Evolutionary conservation across 257 asterid genomes (phyloP).

Genomic region (Scutellaria galericulata): DNA sequence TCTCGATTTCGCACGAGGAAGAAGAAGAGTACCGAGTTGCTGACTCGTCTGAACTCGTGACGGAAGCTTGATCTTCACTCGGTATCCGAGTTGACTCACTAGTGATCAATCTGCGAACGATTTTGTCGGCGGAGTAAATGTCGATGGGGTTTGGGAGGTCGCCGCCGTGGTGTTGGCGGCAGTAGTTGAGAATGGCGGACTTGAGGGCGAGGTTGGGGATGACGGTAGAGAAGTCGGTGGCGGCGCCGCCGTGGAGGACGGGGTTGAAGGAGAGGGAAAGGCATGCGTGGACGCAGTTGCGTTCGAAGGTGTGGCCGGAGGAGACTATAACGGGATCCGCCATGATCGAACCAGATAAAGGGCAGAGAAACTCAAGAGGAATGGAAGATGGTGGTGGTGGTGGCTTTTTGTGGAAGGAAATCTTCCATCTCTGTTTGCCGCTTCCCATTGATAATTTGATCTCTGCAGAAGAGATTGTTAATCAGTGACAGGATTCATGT

Average conservation of each 20-base stretch:
- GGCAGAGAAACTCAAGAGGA: constrained; percentile 77
- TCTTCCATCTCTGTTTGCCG: constrained; percentile 71
- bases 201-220: constrained; percentile 89
- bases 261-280: constrained; percentile 68
- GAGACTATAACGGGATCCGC: constrained; percentile 90
- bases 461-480: neutral
- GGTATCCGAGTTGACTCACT: constrained; percentile 44
- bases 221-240: constrained; percentile 64
- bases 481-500: neutral
- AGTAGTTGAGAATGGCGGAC: constrained; percentile 76
- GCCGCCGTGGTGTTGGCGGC: constrained; percentile 49
- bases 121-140: constrained; percentile 60
- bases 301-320: constrained; percentile 92
- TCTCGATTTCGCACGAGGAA: constrained; percentile 64
- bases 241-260: constrained; percentile 51
- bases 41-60: constrained; percentile 66
- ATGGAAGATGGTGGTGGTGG: constrained; percentile 45
- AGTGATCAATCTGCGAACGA: constrained; percentile 49
- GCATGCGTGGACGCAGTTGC: constrained; percentile 75
- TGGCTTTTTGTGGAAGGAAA: constrained; percentile 53
- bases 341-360: constrained; percentile 74
- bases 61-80: constrained; percentile 41
- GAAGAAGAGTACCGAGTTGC: constrained; percentile 59
- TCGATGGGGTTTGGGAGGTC: constrained; percentile 68
- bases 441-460: constrained; percentile 41